These are phyloP conservation scores for Nothopassalora personata DNA, from an alignment of 2,329 filamentous ascomycete genomes.

Conservation along the genomic window DNA sequence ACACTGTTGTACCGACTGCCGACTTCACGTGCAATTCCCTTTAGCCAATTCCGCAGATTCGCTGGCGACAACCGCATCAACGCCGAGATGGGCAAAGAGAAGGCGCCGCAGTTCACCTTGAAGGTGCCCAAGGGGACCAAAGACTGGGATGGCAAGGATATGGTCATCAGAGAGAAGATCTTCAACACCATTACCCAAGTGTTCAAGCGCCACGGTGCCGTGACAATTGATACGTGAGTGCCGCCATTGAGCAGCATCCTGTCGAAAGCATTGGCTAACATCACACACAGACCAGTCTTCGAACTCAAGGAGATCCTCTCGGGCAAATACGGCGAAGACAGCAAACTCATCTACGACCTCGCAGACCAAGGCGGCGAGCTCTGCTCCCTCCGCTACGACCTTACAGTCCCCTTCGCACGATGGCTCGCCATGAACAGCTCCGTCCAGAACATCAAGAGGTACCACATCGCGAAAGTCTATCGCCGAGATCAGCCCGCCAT, in stretches of 20 bases:
- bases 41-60: conserved; percentile 4
- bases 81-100: conserved; percentile 45
- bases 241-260: no score
- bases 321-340: conserved; percentile 89
- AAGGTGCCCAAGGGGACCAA: conserved; percentile 90
- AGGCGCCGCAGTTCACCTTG: conserved; percentile 53
- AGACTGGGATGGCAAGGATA: conserved; percentile 75
- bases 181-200: conserved; percentile 69
- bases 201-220: conserved; percentile 78
- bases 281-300: conserved; percentile 57
- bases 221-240: conserved; percentile 67
- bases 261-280: conserved; percentile 8
- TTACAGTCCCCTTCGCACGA: conserved; percentile 85
- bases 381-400: conserved; percentile 77
- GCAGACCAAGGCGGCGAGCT: conserved; percentile 83
- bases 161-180: conserved; percentile 75
- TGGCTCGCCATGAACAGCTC: conserved; percentile 88
- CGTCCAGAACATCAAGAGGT: conserved; percentile 81
- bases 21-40: not conserved
- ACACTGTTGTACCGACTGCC: not conserved
- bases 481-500: conserved; percentile 77
- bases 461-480: conserved; percentile 93
- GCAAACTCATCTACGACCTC: conserved; percentile 85
- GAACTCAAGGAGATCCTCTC: conserved; percentile 81
- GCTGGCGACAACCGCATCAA: conserved; percentile 16